phyloP scores from a whole-genome alignment of 495 filamentous ascomycete species.

The Tuber melanosporum region DNA sequence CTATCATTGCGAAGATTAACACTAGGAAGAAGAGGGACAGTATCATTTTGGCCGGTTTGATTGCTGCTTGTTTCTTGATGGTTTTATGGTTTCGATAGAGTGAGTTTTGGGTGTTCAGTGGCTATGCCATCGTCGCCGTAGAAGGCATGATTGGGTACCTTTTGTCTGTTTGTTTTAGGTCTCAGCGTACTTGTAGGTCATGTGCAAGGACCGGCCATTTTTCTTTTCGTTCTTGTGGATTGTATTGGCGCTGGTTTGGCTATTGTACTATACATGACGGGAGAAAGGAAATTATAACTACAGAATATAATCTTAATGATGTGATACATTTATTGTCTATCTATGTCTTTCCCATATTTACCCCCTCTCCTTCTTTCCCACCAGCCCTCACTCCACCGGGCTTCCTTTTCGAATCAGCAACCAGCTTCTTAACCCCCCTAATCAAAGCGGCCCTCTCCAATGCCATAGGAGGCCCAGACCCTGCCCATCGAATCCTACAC shows the following conservation, averaged over 20 bases:
- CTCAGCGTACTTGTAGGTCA: background rate
- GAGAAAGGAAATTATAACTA: conserved; percentile 20
- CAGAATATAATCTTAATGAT: conserved; percentile 12
- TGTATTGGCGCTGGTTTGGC: conserved; percentile 28
- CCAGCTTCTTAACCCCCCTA: conserved; percentile 59
- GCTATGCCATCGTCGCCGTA: background rate
- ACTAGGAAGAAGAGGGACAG: conserved; percentile 92
- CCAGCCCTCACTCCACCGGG: conserved; percentile 26
- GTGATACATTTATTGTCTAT: conserved; percentile 11
- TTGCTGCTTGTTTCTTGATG: conserved; percentile 84
- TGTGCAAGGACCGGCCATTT: conserved; percentile 5
- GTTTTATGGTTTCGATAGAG: conserved; percentile 70
- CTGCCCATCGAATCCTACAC: conserved; percentile 91
- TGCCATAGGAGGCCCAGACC: conserved; percentile 65
- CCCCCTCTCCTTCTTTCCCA: conserved; percentile 11
- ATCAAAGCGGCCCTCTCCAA: conserved; percentile 67
- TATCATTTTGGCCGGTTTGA: conserved; percentile 81
- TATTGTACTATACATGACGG: conserved; percentile 24
- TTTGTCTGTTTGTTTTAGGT: background rate
- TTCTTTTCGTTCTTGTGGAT: conserved; percentile 17
- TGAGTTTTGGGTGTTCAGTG: background rate
- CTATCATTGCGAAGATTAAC: conserved; percentile 86
- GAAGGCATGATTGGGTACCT: background rate
- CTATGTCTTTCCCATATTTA: background rate
- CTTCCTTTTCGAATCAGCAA: conserved; percentile 50